Evolutionary conservation across 768 basidiomycete species (phyloP), one percentile per base, ranked within the genome.

Genomic region (Amanita rubescens): DNA sequence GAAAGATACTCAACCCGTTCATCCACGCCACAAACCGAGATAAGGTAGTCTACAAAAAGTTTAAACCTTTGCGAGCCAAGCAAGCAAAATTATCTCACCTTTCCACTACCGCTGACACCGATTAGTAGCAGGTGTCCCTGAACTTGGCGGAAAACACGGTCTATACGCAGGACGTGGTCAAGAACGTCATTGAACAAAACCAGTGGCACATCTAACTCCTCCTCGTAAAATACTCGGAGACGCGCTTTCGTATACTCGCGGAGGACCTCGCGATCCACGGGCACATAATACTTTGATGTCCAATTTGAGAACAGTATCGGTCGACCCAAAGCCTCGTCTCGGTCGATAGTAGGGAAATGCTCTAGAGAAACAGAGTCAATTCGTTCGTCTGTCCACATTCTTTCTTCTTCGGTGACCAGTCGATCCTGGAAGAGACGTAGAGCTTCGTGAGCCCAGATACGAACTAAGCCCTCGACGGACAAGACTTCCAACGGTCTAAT

Each of bases 21-120:
- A 99, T 97, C 96, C 96, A 99, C 0, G 96, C 96, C 24, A 99
- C 96, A 67, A 99, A 99, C 44, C 96, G 86, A 35, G 96, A 96
- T 1, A 99, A 71, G 0, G 94, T 99, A 3, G 96, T 99, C 96
- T 97, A 63, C 8, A 49, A 41, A 55, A 43, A 24, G 14, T 49
- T 59, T 51, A 53, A 55, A 19, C 1, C 19, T 52, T 45, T 25
- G 33, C 30, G 34, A 12, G 7, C 6, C 0, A 33, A 27, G 43
- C 25, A 34, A 32, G 41, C 51, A 24, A 22, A 33, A 15, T 15
- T 32, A 17, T 59, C 72, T 68, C 60, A 95, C 96, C 84, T 99
- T 99, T 60, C 96, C 96, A 65, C 92, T 92, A 17, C 96, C 96
- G 61, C 94, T 97, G 60, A 98, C 92, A 69, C 96, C 96, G 59